phyloP scores from a whole-genome alignment of 805 yeast genomes.

The Ogataea ganodermae region DNA sequence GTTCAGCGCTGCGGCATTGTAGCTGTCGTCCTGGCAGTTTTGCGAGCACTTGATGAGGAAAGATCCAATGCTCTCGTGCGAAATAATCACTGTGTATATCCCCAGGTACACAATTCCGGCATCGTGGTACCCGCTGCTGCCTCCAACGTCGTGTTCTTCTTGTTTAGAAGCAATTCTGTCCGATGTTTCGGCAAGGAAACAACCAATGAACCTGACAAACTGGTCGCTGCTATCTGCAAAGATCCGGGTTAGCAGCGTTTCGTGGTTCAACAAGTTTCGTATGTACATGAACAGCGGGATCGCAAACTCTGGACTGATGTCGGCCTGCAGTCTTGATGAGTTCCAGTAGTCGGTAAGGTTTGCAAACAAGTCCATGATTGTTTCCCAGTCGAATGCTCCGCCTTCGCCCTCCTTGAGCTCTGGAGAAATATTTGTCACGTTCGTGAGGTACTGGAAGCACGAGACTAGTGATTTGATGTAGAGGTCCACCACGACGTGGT shows the following conservation, averaged over 20 bases:
- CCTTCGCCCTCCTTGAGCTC: constrained; percentile 4
- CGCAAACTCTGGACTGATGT: constrained; percentile 4
- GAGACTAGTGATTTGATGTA: constrained; percentile 14
- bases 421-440: constrained; percentile 16
- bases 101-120: constrained; percentile 23
- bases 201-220: constrained; percentile 9
- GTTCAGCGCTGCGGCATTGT: constrained; percentile 7
- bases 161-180: constrained; percentile 7
- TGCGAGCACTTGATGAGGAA: constrained; percentile 20
- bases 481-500: constrained; percentile 1
- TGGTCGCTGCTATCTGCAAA: constrained; percentile 7
- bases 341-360: constrained; percentile 7
- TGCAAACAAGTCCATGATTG: constrained; percentile 9
- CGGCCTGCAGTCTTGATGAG: background rate
- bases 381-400: constrained; percentile 8
- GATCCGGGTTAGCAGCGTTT: constrained; percentile 11
- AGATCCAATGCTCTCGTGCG: constrained; percentile 38
- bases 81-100: constrained; percentile 26
- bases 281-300: constrained; percentile 16
- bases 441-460: constrained; percentile 22
- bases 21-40: background rate
- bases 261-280: constrained; percentile 15
- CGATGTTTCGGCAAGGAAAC: background rate
- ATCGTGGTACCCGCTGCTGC: constrained; percentile 12
- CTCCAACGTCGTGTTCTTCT: constrained; percentile 16